These are phyloP conservation scores for Babesia microti DNA, from an alignment of 169 alveolate genomes.

Conservation along the genomic window DNA sequence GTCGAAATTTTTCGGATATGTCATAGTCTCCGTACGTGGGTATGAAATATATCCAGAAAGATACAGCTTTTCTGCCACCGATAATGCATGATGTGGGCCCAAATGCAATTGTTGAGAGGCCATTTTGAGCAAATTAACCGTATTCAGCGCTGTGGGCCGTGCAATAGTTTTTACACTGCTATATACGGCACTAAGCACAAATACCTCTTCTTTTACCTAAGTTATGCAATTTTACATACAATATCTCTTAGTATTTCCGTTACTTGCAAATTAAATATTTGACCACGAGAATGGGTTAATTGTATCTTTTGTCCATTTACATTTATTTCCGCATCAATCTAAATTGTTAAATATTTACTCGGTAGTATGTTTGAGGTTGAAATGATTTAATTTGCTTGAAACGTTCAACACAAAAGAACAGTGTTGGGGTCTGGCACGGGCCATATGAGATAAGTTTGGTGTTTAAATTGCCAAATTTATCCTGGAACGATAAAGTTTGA, in stretches of 20 bases:
- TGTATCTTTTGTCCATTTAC: conserved; percentile 5
- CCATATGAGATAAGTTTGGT: conserved; percentile 84
- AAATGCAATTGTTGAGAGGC: conserved; percentile 76
- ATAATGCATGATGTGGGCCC: conserved; percentile 80
- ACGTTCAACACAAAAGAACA: conserved; percentile 88
- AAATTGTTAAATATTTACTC: conserved; percentile 31
- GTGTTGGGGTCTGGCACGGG: conserved; percentile 96
- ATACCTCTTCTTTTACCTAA: background rate
- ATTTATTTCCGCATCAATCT: conserved; percentile 5
- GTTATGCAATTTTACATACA: conserved; percentile 8
- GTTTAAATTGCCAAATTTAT: conserved; percentile 74
- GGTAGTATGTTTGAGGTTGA: conserved; percentile 79
- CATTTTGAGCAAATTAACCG: conserved; percentile 80
- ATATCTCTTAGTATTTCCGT: conserved; percentile 2
- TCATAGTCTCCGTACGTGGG: conserved; percentile 91
- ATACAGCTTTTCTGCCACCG: conserved; percentile 87
- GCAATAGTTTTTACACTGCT: background rate
- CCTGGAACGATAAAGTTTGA: conserved; percentile 62
- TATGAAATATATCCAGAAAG: conserved; percentile 83
- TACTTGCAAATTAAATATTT: conserved; percentile 11
- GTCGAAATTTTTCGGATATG: conserved; percentile 76
- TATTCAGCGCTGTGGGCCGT: conserved; percentile 81
- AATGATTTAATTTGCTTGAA: conserved; percentile 80
- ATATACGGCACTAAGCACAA: conserved; percentile 1
- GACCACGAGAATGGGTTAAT: conserved; percentile 10